A percentile compares a stretch with the other conserved stretches of the same genome.
These are phyloP conservation scores for Plasmopara muralis DNA, from an alignment of 352 stramenopile species.

Conservation along the genomic window DNA sequence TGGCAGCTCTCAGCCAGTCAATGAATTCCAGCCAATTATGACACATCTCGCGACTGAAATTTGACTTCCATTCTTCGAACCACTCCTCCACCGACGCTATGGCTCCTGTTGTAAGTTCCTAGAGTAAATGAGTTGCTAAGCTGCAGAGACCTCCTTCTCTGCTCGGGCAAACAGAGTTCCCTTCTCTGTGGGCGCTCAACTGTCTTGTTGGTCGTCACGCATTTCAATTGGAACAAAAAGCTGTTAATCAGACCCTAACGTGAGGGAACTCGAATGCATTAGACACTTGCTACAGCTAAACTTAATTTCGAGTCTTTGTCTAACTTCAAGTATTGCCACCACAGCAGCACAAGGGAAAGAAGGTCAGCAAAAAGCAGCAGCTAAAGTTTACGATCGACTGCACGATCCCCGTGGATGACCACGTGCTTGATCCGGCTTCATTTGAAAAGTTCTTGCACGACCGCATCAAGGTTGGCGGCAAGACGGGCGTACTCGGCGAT, in stretches of 20 bases:
- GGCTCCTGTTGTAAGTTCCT: constrained; percentile 49
- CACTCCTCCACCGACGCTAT: constrained; percentile 27
- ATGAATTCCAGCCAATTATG: constrained; percentile 25
- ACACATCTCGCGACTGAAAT: neutral
- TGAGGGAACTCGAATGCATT: constrained; percentile 11
- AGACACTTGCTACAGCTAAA: constrained; percentile 22
- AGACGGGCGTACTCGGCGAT: constrained; percentile 94
- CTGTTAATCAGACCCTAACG: constrained; percentile 4
- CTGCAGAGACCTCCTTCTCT: constrained; percentile 82
- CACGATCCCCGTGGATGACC: constrained; percentile 97
- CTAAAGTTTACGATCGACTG: constrained; percentile 93
- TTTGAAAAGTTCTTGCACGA: constrained; percentile 99
- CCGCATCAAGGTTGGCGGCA: constrained; percentile 98
- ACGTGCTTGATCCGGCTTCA: constrained; percentile 96
- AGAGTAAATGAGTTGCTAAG: constrained; percentile 69
- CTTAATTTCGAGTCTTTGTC: constrained; percentile 5
- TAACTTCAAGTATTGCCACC: constrained; percentile 9
- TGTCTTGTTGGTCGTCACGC: constrained; percentile 27
- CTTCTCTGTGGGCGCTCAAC: constrained; percentile 68
- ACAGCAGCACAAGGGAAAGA: constrained; percentile 77
- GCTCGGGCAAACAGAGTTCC: constrained; percentile 86
- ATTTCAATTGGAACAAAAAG: constrained; percentile 33
- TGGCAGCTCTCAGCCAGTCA: constrained; percentile 25
- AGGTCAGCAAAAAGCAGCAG: constrained; percentile 85
- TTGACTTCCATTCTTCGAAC: constrained; percentile 31